These are phyloP conservation scores for Cenococcum geophilum DNA, from an alignment of 495 filamentous ascomycete genomes.

Conservation along the genomic window DNA sequence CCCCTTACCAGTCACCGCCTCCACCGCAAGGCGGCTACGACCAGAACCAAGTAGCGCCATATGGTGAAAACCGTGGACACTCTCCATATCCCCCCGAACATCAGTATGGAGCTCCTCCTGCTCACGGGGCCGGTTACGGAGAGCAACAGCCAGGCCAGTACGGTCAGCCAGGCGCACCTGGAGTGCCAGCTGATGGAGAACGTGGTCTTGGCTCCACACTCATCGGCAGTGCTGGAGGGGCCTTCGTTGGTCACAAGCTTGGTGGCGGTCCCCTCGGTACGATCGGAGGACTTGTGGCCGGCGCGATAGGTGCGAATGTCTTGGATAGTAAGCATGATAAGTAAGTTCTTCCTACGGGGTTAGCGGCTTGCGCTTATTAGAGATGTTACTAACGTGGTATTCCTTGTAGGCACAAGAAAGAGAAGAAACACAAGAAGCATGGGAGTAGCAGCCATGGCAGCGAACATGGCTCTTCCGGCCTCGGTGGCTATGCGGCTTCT, in stretches of 20 bases:
- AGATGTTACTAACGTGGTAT: background rate
- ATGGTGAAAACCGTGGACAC: slow-evolving; percentile 23
- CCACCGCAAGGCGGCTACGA: slow-evolving; percentile 25
- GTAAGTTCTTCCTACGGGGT: slow-evolving; percentile 16
- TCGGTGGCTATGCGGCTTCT: slow-evolving; percentile 18
- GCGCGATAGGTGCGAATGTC: slow-evolving; percentile 53
- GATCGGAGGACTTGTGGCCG: slow-evolving; percentile 46
- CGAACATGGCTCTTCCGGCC: slow-evolving; percentile 11
- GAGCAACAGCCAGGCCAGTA: slow-evolving; percentile 25
- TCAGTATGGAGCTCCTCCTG: slow-evolving; percentile 23
- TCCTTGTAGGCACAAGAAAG: slow-evolving; percentile 28
- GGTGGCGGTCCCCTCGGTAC: slow-evolving; percentile 48
- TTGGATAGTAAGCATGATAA: slow-evolving; percentile 43
- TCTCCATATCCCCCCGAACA: slow-evolving; percentile 32
- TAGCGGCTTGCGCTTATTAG: background rate
- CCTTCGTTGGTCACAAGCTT: slow-evolving; percentile 45
- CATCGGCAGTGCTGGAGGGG: slow-evolving; percentile 49
- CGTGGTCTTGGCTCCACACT: slow-evolving; percentile 51
- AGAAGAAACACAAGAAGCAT: slow-evolving; percentile 32
- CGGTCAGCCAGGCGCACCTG: slow-evolving; percentile 19
- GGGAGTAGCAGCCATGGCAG: slow-evolving; percentile 7
- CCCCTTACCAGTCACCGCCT: slow-evolving; percentile 17
- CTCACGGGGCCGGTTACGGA: slow-evolving; percentile 23
- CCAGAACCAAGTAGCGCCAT: slow-evolving; percentile 12
- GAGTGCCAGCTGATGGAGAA: slow-evolving; percentile 41